phyloP scores from a whole-genome alignment of 441 rosid genomes.

The Syzygium syzygioides region DNA sequence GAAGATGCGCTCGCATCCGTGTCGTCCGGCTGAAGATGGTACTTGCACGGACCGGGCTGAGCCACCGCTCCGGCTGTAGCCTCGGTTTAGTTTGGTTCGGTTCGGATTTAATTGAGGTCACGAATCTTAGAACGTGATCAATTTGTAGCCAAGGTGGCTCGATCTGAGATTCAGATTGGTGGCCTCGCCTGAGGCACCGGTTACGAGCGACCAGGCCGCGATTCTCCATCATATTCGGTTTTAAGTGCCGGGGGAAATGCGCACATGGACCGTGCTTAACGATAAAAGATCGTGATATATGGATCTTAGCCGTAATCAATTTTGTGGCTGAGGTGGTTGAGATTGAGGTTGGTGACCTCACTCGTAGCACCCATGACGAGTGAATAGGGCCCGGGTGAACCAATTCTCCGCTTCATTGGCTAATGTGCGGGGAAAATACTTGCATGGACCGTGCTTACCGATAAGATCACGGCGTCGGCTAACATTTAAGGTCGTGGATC shows the following conservation, averaged over 20 bases:
- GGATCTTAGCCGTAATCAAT: neutral
- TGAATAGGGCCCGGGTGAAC: rapidly evolving
- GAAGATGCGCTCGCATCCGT: neutral
- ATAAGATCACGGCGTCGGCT: rapidly evolving
- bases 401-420: neutral
- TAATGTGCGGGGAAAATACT: neutral
- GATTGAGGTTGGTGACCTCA: neutral
- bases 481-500: neutral
- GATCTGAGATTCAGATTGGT: neutral
- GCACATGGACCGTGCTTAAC: too few species aligned
- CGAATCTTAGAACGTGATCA: neutral
- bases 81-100: neutral
- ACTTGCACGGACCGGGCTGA: neutral
- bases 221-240: too few species aligned
- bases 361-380: neutral
- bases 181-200: neutral
- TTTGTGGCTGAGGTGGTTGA: neutral
- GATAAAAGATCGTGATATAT: neutral
- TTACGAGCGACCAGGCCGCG: neutral
- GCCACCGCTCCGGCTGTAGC: rapidly evolving
- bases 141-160: neutral
- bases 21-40: neutral
- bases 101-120: too few species aligned
- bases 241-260: too few species aligned
- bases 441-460: neutral